These are phyloP conservation scores for Penicillium antarcticum DNA, from an alignment of 495 filamentous ascomycete species.

Conservation along the genomic window DNA sequence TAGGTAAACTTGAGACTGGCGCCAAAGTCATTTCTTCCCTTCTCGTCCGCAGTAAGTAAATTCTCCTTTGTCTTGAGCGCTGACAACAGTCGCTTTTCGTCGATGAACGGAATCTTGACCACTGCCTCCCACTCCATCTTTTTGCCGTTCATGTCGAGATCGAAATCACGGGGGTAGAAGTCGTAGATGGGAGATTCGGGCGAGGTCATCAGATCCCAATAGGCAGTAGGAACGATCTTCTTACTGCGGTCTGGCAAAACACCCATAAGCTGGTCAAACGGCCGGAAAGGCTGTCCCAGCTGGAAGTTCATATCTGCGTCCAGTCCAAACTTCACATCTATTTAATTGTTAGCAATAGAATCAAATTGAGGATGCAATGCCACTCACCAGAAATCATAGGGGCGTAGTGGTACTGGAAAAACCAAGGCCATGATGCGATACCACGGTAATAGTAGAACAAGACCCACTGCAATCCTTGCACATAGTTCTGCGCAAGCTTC, in stretches of 20 bases:
- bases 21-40: slow-evolving; percentile 82
- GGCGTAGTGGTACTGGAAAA: slow-evolving; percentile 92
- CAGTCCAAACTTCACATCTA: slow-evolving; percentile 82
- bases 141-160: slow-evolving; percentile 99
- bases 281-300: slow-evolving; percentile 89
- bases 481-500: slow-evolving; percentile 90
- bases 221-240: slow-evolving; percentile 84
- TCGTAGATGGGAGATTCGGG: slow-evolving; percentile 92
- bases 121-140: slow-evolving; percentile 99
- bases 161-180: slow-evolving; percentile 97
- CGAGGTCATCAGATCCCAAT: slow-evolving; percentile 90
- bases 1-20: slow-evolving; percentile 91
- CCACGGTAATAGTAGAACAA: slow-evolving; percentile 97
- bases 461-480: slow-evolving; percentile 98
- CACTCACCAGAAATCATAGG: slow-evolving; percentile 85
- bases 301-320: slow-evolving; percentile 87
- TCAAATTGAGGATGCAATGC: neutral
- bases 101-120: slow-evolving; percentile 98
- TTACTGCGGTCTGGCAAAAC: slow-evolving; percentile 97
- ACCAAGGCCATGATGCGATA: slow-evolving; percentile 98
- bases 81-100: slow-evolving; percentile 75
- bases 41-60: slow-evolving; percentile 71
- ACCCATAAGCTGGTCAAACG: slow-evolving; percentile 97
- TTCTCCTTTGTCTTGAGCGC: slow-evolving; percentile 84
- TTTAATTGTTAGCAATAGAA: slow-evolving; percentile 8